A percentile compares a stretch with the other conserved stretches of the same genome.
phyloP scores from a whole-genome alignment of 768 basidiomycete genomes.

The Brasilioporus rufonigricans region DNA sequence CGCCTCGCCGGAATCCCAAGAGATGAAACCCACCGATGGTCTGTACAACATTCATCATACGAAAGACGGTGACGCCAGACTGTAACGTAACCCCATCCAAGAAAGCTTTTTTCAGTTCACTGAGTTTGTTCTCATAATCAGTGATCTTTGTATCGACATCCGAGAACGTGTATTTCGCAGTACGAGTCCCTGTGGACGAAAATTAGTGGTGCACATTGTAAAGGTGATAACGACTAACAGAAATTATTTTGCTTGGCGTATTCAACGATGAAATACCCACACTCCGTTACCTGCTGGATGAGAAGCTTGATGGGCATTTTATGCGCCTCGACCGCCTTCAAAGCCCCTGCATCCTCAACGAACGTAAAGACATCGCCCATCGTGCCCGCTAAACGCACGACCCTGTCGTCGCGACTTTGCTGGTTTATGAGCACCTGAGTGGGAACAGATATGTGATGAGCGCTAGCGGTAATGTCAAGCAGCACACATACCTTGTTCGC shows the following conservation, averaged over 20 bases:
- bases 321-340: slow-evolving; percentile 12
- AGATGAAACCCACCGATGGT: slow-evolving; percentile 2
- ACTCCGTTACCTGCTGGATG: slow-evolving; percentile 22
- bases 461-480: not conserved
- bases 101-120: slow-evolving; percentile 16
- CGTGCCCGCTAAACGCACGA: too few relatives aligned
- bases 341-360: slow-evolving; percentile 6
- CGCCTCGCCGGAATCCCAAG: not conserved
- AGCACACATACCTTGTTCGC: slow-evolving; percentile 13
- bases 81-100: slow-evolving; percentile 15
- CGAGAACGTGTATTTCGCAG: slow-evolving; percentile 15
- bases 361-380: slow-evolving; percentile 11
- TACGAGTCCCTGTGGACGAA: slow-evolving; percentile 11
- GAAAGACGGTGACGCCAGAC: too few relatives aligned
- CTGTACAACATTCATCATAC: slow-evolving; percentile 17
- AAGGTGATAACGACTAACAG: slow-evolving; percentile 6
- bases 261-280: too few relatives aligned
- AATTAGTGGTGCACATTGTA: not conserved
- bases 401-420: too few relatives aligned
- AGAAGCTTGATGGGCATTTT: slow-evolving; percentile 3
- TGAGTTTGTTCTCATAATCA: slow-evolving; percentile 18
- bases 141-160: slow-evolving; percentile 18
- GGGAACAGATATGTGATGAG: not conserved
- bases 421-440: slow-evolving; percentile 15
- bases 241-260: slow-evolving; percentile 18